Evolutionary conservation across 768 basidiomycete genomes (phyloP), one percentile per base, ranked within the genome.

Genomic region (Cubamyces sp.): DNA sequence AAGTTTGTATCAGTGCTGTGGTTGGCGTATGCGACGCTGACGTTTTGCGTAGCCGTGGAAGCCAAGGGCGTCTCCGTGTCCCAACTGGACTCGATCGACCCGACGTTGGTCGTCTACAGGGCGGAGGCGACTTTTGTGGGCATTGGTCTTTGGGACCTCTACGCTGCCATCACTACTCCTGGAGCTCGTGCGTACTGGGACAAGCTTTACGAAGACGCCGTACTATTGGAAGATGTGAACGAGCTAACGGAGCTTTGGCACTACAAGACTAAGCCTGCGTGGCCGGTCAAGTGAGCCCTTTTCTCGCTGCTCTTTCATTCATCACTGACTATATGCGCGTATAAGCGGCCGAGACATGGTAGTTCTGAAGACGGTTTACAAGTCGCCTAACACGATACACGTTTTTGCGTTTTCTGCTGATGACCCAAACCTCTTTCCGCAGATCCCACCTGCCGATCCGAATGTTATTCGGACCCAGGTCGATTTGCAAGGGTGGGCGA

Each of bases 401-500:
- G 87, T 98, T 19, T 98, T 98, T 74, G 87, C 91, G 1, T 97
- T 97, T 75, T 97, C 96, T 3, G 91, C 88, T 0, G 94, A 98
- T 66, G 94, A 98, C 66, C 84, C 84, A 54, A 86, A 91, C 57
- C 81, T 97, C 15, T 97, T 98, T 74, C 89, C 93, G 0, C 82
- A 80, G 63, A 83, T 85, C 64, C 92, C 83, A 48, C 79, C 79
- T 12, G 78, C 76, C 1, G 92, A 91, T 51, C 87, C 90, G 0
- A 90, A 84, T 66, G 83, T 90, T 52, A 96, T 97, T 64, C 90
- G 96, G 7, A 93, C 92, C 0, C 96, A 98, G 73, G 88, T 96
- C n/a, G 95, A 97, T 72, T 79, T 99, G n/a, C 95, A 94, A 76
- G 97, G 96, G 49, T 98, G 96, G 92, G 92, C 96, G 0, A 94